These are phyloP conservation scores for Haplosporangium sp. DNA, from an alignment of 371 early-diverging fungal genomes.

Conservation along the genomic window DNA sequence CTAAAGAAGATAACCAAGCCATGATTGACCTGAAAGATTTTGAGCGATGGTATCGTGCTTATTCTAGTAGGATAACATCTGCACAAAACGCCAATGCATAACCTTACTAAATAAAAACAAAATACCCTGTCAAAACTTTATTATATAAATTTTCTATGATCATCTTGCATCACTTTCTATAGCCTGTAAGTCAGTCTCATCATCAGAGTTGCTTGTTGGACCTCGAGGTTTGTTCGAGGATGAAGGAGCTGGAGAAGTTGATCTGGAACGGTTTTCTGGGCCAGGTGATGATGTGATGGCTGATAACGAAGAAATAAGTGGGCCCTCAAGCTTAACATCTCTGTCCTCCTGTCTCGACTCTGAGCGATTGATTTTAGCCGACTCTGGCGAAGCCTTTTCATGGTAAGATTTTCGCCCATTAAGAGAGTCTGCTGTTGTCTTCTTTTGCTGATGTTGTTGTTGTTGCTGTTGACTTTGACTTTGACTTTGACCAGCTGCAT, in stretches of 20 bases:
- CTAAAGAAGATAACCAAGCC: not conserved
- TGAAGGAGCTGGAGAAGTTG: slow-evolving; percentile 19
- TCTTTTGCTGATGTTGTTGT: slow-evolving; percentile 36
- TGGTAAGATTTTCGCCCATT: slow-evolving; percentile 27
- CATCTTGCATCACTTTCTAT: slow-evolving; percentile 2
- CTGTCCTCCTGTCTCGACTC: slow-evolving; percentile 27
- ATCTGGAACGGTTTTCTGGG: slow-evolving; percentile 23
- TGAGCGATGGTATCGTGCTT: slow-evolving; percentile 42
- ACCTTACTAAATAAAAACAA: not conserved
- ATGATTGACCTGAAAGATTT: slow-evolving; percentile 42
- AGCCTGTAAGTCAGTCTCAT: slow-evolving; percentile 8
- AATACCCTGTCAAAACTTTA: not conserved
- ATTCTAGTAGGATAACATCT: slow-evolving; percentile 17
- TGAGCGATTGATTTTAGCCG: slow-evolving; percentile 4
- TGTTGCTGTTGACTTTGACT: slow-evolving; percentile 33
- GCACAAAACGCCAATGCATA: slow-evolving; percentile 7
- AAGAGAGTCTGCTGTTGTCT: not conserved
- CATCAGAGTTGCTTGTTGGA: not conserved
- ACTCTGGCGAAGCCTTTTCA: slow-evolving; percentile 25
- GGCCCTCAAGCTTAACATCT: slow-evolving; percentile 17
- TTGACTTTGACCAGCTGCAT: slow-evolving; percentile 36
- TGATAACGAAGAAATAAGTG: slow-evolving; percentile 10
- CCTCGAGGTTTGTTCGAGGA: slow-evolving; percentile 11
- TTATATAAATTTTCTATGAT: not conserved
- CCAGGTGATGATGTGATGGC: slow-evolving; percentile 12